Percentiles rank a stretch among this genome's conserved stretches.
Evolutionary conservation across 75 land plant species (phyloP).

Genomic region (Ceratopteris richardii): DNA sequence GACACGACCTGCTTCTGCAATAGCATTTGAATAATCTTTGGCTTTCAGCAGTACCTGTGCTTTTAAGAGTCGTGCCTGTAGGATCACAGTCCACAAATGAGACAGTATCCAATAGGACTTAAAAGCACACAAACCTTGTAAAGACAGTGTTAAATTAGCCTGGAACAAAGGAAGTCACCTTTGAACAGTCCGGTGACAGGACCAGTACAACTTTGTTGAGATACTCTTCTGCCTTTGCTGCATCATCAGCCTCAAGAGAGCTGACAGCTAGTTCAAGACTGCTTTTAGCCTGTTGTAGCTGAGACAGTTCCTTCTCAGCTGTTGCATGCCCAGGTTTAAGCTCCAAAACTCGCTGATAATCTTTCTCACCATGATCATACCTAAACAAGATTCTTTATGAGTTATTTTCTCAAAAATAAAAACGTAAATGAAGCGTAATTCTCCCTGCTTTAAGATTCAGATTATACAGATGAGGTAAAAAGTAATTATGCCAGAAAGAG

Average conservation of each 20-base stretch:
- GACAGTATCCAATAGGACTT: no score
- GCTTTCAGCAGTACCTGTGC: conserved; percentile 44
- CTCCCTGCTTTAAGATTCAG: no score
- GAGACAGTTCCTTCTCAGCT: conserved; percentile 84
- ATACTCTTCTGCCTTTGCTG: conserved; percentile 56
- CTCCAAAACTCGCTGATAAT: conserved; percentile 65
- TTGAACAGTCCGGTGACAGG: conserved; percentile 68
- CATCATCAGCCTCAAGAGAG: conserved; percentile 56
- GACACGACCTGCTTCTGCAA: conserved; percentile 68
- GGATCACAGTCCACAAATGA: no score
- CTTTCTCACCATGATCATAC: conserved; percentile 74
- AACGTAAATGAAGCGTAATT: no score
- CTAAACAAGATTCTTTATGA: conserved; percentile 41
- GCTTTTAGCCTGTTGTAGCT: conserved; percentile 53
- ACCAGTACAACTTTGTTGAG: conserved; percentile 82
- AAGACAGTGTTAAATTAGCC: no score
- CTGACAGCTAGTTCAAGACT: conserved; percentile 47
- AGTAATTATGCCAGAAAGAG: background rate
- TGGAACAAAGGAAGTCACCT: no score
- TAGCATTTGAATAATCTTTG: conserved; percentile 76
- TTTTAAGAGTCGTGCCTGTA: conserved; percentile 79
- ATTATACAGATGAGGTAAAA: background rate
- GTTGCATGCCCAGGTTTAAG: conserved; percentile 63
- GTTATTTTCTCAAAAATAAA: no score
- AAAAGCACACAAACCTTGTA: no score